These are phyloP conservation scores for Piper longum DNA, from an alignment of 164 flowering plant genomes.

Conservation along the genomic window DNA sequence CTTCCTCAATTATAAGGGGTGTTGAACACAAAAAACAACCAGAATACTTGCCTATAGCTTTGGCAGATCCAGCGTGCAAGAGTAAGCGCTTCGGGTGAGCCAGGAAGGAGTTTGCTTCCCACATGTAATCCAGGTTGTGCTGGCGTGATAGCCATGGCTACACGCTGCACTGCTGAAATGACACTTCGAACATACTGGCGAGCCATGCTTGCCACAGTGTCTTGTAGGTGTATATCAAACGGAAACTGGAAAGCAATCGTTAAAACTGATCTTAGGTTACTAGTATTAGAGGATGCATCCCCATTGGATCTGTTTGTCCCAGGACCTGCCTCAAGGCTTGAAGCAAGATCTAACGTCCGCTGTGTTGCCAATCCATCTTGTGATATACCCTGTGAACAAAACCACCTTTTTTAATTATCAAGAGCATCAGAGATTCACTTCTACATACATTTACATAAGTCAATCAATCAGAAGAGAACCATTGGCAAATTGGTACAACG, in stretches of 20 bases:
- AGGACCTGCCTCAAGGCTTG: conserved; percentile 82
- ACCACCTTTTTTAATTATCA: no score
- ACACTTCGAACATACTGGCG: conserved; percentile 87
- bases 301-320: conserved; percentile 26
- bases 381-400: conserved; percentile 18
- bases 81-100: conserved; percentile 79
- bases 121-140: conserved; percentile 42
- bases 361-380: conserved; percentile 38
- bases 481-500: no score
- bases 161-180: conserved; percentile 85
- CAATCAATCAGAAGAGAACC: no score
- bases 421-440: no score
- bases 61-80: conserved; percentile 90
- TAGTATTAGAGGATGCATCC: conserved; percentile 23
- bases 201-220: conserved; percentile 79
- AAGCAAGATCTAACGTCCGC: conserved; percentile 72
- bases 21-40: neutral
- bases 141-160: conserved; percentile 79
- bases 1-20: no score
- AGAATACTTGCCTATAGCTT: conserved; percentile 61
- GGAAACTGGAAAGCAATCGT: conserved; percentile 98
- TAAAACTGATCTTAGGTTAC: conserved; percentile 49
- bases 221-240: conserved; percentile 59
- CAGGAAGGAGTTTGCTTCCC: conserved; percentile 50
- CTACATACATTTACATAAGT: no score